phyloP scores from a whole-genome alignment of 441 rosid species.

The Bocquillonia castaneifolia region DNA sequence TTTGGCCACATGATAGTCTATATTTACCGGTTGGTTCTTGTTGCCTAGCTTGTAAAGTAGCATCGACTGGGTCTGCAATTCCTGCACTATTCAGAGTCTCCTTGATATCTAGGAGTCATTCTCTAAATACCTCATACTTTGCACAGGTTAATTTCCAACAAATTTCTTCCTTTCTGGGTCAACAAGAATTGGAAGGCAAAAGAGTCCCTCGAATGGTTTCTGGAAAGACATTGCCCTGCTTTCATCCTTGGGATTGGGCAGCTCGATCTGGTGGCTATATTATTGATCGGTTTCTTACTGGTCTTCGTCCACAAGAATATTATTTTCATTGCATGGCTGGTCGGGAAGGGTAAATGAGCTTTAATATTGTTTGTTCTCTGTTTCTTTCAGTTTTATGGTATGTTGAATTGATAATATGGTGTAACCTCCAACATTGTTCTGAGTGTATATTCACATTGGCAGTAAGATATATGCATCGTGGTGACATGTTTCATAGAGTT shows the following conservation, averaged over 20 bases:
- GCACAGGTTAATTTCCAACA: constrained; percentile 97
- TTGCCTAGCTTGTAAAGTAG: not conserved
- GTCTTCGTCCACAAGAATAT: constrained; percentile 99
- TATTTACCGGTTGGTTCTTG: not conserved
- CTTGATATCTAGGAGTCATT: not conserved
- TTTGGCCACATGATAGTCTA: no score
- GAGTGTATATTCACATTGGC: not conserved
- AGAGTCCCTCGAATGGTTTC: constrained; percentile 99
- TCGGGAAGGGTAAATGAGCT: constrained; percentile 81
- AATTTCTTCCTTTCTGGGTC: constrained; percentile 94
- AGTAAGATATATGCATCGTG: not conserved
- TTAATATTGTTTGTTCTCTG: constrained; percentile 8
- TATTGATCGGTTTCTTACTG: constrained; percentile 91
- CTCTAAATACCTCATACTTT: constrained; percentile 23
- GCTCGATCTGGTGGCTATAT: constrained; percentile 98
- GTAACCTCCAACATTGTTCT: not conserved
- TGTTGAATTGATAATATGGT: constrained; percentile 1
- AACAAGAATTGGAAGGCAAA: constrained; percentile 98
- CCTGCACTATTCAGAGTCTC: not conserved
- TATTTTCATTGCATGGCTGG: constrained; percentile 99
- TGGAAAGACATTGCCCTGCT: constrained; percentile 96
- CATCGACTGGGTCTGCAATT: not conserved
- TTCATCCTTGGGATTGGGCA: constrained; percentile 98
- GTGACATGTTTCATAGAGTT: not conserved
- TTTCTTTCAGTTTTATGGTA: not conserved